Conservation (phyloP, 345 rosid genomes). For the Linum tenue region DNA sequence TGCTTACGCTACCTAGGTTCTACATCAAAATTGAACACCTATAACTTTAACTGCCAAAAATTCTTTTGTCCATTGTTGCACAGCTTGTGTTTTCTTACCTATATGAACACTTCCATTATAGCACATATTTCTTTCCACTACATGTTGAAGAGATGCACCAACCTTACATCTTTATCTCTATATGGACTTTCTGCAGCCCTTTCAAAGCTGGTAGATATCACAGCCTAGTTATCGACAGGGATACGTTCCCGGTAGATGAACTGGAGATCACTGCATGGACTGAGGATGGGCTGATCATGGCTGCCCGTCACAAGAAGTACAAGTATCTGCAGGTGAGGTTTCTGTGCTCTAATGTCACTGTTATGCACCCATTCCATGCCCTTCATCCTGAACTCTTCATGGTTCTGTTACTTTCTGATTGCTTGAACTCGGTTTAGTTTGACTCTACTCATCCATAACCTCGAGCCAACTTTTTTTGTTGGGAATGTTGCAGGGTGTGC, state of each 20-base stretch:
- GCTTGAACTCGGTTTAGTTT: background rate
- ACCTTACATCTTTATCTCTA: background rate
- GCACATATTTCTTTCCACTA: background rate
- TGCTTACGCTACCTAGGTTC: too few relatives aligned
- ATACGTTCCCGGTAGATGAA: constrained; percentile 57
- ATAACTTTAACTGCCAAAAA: too few relatives aligned
- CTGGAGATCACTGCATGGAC: constrained; percentile 94
- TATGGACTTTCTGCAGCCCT: constrained; percentile 39
- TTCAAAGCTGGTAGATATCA: constrained; percentile 88
- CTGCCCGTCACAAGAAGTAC: constrained; percentile 76
- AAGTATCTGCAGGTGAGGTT: constrained; percentile 63
- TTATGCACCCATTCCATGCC: too few relatives aligned
- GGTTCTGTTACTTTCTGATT: background rate
- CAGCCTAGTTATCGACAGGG: constrained; percentile 77
- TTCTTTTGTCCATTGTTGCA: too few relatives aligned
- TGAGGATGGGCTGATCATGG: constrained; percentile 88
- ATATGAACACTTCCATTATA: too few relatives aligned
- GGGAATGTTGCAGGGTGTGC: constrained; percentile 64
- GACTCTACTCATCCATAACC: background rate
- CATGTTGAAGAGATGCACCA: background rate
- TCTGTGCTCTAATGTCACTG: background rate
- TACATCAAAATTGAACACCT: too few relatives aligned
- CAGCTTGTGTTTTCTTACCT: background rate
- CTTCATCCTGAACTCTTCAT: background rate
- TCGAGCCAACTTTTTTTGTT: background rate